Percentiles rank a stretch among this genome's conserved stretches.
phyloP scores from a whole-genome alignment of 1,139 yeast genomes.

The Barnettozyma hawaiiensis region DNA sequence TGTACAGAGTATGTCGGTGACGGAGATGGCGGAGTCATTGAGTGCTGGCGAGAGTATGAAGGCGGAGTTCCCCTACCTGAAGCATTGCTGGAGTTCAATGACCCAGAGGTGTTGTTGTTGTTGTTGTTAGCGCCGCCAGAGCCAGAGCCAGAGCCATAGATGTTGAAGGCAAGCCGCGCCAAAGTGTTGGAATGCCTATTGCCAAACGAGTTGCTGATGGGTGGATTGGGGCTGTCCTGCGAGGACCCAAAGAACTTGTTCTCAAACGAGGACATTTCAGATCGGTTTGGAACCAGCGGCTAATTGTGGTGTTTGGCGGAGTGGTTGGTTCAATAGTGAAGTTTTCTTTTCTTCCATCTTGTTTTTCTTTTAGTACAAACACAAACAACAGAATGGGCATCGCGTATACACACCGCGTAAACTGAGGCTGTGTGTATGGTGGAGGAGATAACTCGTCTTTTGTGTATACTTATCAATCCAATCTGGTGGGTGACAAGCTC shows the following conservation, averaged over 20 bases:
- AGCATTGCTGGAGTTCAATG: constrained; percentile 1
- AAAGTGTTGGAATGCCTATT: constrained; percentile 17
- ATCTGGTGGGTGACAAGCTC: too few relatives aligned
- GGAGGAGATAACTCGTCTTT: too few relatives aligned
- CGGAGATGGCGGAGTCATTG: constrained; percentile 9
- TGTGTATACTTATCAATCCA: too few relatives aligned
- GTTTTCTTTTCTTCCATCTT: too few relatives aligned
- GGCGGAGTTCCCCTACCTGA: constrained; percentile 2
- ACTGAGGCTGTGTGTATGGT: too few relatives aligned
- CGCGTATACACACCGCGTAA: too few relatives aligned
- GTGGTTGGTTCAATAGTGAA: too few relatives aligned
- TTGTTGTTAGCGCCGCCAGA: too few relatives aligned
- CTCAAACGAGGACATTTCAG: constrained; percentile 2
- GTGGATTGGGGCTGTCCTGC: not conserved
- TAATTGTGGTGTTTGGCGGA: too few relatives aligned
- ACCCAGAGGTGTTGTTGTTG: constrained; percentile 1
- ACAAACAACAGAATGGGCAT: too few relatives aligned
- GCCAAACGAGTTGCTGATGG: constrained; percentile 6
- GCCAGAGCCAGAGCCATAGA: constrained; percentile 19
- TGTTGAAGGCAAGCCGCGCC: constrained; percentile 26
- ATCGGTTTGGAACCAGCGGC: too few relatives aligned
- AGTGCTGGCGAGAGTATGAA: not conserved
- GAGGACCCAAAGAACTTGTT: constrained; percentile 1
- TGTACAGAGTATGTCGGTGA: constrained; percentile 1
- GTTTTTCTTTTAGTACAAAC: too few relatives aligned